These are phyloP conservation scores for Microdochium trichocladiopsis DNA, from an alignment of 2,329 filamentous ascomycete species.

Conservation along the genomic window DNA sequence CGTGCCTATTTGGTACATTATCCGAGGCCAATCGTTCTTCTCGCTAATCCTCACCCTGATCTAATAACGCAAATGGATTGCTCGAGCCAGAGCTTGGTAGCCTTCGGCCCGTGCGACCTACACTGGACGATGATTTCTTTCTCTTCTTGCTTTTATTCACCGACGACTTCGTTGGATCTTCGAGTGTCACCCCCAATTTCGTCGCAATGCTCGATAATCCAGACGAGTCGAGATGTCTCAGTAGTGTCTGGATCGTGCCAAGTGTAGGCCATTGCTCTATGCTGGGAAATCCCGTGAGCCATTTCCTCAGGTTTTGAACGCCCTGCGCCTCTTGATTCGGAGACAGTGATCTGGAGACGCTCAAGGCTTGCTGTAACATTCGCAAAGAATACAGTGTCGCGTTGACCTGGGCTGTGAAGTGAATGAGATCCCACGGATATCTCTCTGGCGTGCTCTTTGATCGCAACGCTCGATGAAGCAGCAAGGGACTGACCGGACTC, in stretches of 20 bases:
- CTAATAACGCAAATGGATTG: not conserved
- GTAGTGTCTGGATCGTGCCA: not conserved
- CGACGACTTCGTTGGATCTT: not conserved
- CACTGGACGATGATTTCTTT: not conserved
- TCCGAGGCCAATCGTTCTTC: not conserved
- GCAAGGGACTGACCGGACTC: constrained; percentile 18
- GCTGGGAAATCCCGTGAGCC: not conserved
- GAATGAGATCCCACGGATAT: constrained; percentile 50
- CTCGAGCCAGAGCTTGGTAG: not conserved
- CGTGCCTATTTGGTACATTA: no score
- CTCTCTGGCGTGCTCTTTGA: constrained; percentile 19
- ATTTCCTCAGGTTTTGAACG: not conserved
- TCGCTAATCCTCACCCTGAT: not conserved
- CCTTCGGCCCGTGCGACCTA: no score
- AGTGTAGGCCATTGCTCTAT: not conserved
- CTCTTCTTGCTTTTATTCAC: not conserved
- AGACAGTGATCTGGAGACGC: constrained; percentile 16
- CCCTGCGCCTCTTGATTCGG: not conserved
- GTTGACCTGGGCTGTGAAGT: constrained; percentile 54
- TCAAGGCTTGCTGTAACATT: constrained; percentile 43
- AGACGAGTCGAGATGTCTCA: not conserved
- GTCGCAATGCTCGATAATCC: not conserved
- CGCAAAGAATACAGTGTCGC: constrained; percentile 55
- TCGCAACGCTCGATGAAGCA: constrained; percentile 17
- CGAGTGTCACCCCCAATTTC: not conserved